phyloP scores from a whole-genome alignment of 345 rosid genomes.

The Turritis glabra region DNA sequence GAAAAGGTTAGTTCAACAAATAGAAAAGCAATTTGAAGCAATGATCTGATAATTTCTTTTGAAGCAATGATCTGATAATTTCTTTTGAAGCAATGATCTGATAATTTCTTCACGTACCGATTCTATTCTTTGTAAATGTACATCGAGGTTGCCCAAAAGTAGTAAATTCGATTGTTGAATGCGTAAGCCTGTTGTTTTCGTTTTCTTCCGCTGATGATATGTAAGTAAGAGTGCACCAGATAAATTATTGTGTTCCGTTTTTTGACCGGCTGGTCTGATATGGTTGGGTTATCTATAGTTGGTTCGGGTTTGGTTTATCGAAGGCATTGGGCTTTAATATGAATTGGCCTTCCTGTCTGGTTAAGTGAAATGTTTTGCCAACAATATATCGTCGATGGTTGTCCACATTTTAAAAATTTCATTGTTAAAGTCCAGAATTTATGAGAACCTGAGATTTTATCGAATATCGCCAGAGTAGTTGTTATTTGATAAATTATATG shows the following conservation, averaged over 20 bases:
- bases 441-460: too few species aligned
- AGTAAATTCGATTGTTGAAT: slow-evolving; percentile 3
- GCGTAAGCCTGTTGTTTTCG: neutral
- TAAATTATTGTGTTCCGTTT: neutral
- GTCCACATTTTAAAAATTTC: too few species aligned
- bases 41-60: neutral
- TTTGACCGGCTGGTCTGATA: neutral
- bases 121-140: slow-evolving; percentile 11
- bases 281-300: neutral
- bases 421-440: too few species aligned
- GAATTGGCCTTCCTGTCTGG: too few species aligned
- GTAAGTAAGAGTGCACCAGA: neutral
- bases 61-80: slow-evolving; percentile 5
- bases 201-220: neutral
- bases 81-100: slow-evolving; percentile 1
- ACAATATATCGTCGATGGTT: too few species aligned
- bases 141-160: slow-evolving; percentile 1
- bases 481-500: too few species aligned
- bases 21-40: neutral
- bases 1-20: neutral
- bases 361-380: too few species aligned
- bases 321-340: neutral
- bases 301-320: neutral
- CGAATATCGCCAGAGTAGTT: too few species aligned
- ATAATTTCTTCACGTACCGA: neutral